Percentiles rank a stretch among this genome's conserved stretches.
phyloP scores from a whole-genome alignment of 768 basidiomycete species.

The Xanthoconium purpureum region DNA sequence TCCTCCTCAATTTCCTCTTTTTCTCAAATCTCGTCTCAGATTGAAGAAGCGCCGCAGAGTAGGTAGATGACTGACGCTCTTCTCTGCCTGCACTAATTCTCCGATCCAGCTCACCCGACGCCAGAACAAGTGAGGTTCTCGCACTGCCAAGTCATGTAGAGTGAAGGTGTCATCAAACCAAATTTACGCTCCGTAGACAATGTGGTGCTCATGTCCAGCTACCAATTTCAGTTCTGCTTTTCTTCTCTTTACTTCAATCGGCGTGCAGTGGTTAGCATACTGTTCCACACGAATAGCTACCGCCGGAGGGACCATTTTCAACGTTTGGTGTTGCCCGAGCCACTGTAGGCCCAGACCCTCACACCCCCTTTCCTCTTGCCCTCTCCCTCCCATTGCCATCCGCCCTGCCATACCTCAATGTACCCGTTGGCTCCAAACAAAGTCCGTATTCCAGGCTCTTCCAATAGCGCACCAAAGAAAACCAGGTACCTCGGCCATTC shows the following conservation, averaged over 20 bases:
- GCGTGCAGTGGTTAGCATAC: not conserved
- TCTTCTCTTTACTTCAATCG: not conserved
- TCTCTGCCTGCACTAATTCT: slow-evolving; percentile 16
- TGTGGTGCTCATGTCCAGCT: not conserved
- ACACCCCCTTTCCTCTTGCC: slow-evolving; percentile 66
- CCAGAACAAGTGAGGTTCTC: slow-evolving; percentile 29
- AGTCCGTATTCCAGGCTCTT: slow-evolving; percentile 44
- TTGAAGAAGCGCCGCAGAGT: slow-evolving; percentile 90
- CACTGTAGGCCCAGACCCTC: slow-evolving; percentile 53
- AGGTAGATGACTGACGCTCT: slow-evolving; percentile 28
- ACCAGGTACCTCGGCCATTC: slow-evolving; percentile 82
- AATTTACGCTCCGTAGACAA: slow-evolving; percentile 7
- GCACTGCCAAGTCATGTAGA: not conserved
- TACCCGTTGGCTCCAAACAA: slow-evolving; percentile 60
- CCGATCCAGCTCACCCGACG: slow-evolving; percentile 44
- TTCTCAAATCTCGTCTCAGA: slow-evolving; percentile 38
- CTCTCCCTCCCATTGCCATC: slow-evolving; percentile 73
- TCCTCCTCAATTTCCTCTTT: slow-evolving; percentile 1
- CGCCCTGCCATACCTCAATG: slow-evolving; percentile 55
- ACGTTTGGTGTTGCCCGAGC: not conserved
- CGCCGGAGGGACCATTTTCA: not conserved
- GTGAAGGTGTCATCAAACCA: not conserved
- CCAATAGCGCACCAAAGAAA: slow-evolving; percentile 77
- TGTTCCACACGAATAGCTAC: not conserved
- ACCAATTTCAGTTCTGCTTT: not conserved